Evolutionary conservation across 164 flowering plant genomes (phyloP), one percentile per base, ranked within the genome.

Genomic region (Umbellularia californica): DNA sequence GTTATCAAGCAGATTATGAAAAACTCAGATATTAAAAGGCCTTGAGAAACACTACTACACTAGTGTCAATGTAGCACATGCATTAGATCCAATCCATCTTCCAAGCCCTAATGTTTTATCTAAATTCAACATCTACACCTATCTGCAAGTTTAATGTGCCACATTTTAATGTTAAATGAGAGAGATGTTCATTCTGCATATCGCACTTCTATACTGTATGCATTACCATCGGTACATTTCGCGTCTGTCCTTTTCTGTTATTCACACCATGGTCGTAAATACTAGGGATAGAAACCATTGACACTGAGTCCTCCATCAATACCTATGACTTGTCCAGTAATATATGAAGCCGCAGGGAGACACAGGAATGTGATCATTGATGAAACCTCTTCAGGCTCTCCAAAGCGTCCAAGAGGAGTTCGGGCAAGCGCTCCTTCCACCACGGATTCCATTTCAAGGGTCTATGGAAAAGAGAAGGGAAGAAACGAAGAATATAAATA

Each of bases 221-320:
- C 47, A 41, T 41, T 41, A 5, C 11, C 47, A 9, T 41, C 47
- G 0, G 47, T 1, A 41, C 47, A 41, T 41, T 41, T 9, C 47
- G 47, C 47, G 10, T 7, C 47, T 41, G 47, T 9, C 2, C 0
- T 55, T 12, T 55, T 13, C 58, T 52, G 20, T 17, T 17, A 55
- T 19, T 55, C n/a, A 20, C 60, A 17, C n/a, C 60, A 55, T 20
- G n/a, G 60, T 14, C n/a, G 17, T 14, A 20, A 55, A 41, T 41
- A 41, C 11, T 41, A 55, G 86, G 3, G 5, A 79, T 62, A 23
- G 71, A 89, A 89, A 14, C 88, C 91, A 70, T 87, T 84, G 15
- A 76, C 91, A 3, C 91, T 87, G 76, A 85, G 68, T 76, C 97
- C 95, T 25, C 97, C 97, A 81, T 93, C 97, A 41, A 91, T 91